Conservation (phyloP, 2,329 filamentous ascomycete genomes). For the Xylaria hypoxylon region DNA sequence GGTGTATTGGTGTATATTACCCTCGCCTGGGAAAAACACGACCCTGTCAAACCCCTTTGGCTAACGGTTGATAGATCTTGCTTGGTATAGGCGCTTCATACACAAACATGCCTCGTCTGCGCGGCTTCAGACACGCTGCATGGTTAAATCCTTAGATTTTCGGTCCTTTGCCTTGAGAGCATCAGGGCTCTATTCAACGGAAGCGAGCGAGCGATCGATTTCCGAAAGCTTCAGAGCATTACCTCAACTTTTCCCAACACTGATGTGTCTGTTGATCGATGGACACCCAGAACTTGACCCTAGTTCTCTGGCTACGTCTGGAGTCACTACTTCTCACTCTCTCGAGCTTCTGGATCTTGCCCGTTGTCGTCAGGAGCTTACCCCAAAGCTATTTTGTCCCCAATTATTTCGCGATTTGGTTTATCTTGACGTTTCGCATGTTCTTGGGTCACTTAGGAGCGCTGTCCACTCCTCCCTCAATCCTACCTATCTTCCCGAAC, state of each 20-base stretch:
- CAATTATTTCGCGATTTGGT: constrained; percentile 56
- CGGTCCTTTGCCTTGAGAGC: constrained; percentile 56
- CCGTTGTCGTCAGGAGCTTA: constrained; percentile 56
- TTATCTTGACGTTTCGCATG: constrained; percentile 65
- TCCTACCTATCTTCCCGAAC: constrained; percentile 54
- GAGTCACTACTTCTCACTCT: constrained; percentile 32
- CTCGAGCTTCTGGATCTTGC: constrained; percentile 61
- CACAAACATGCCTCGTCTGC: constrained; percentile 53
- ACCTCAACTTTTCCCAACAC: constrained; percentile 56
- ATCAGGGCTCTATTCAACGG: constrained; percentile 57
- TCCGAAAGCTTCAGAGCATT: constrained; percentile 56
- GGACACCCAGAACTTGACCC: constrained; percentile 60
- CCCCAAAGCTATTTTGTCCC: constrained; percentile 55
- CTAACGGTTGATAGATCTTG: constrained; percentile 56
- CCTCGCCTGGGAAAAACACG: not conserved
- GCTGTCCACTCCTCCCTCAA: constrained; percentile 52
- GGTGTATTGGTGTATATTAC: not conserved
- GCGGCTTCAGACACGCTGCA: constrained; percentile 54
- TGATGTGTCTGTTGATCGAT: constrained; percentile 62
- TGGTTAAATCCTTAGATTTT: constrained; percentile 63
- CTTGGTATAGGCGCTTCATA: constrained; percentile 63
- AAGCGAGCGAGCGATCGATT: constrained; percentile 53
- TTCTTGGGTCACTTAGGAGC: constrained; percentile 59
- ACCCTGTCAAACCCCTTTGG: constrained; percentile 40
- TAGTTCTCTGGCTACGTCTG: constrained; percentile 49